A percentile compares a stretch with the other conserved stretches of the same genome.
Conservation (phyloP, 225 moss, liverwort and hornwort genomes). For the Anthoceros angustus region DNA sequence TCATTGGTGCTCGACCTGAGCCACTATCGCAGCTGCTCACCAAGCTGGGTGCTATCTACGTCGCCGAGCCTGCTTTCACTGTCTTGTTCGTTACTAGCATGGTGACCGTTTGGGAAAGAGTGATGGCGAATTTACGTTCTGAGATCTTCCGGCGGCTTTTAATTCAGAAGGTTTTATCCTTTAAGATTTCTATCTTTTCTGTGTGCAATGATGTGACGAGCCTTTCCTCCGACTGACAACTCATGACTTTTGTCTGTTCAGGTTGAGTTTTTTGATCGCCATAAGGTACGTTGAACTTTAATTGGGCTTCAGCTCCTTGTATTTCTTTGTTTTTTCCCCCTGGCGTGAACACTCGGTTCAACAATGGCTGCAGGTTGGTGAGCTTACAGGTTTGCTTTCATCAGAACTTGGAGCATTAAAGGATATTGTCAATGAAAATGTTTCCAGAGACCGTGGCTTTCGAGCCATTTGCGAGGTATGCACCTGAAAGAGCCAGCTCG, state of each 20-base stretch:
- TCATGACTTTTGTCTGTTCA: conserved; percentile 22
- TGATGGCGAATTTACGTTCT: conserved; percentile 82
- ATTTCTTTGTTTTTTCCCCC: not conserved
- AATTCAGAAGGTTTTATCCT: conserved; percentile 66
- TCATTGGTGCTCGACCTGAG: conserved; percentile 64
- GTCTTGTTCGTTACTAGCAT: conserved; percentile 84
- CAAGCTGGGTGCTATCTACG: conserved; percentile 49
- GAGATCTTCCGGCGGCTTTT: conserved; percentile 78
- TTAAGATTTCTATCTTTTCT: conserved; percentile 3
- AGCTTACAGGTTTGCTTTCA: conserved; percentile 86
- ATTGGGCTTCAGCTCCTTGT: not conserved
- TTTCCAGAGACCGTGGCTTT: conserved; percentile 84
- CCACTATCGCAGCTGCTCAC: conserved; percentile 50
- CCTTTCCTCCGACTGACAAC: not conserved
- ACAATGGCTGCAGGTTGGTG: conserved; percentile 59
- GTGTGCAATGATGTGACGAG: too few relatives aligned
- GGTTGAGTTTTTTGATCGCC: conserved; percentile 98
- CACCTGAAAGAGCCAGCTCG: not conserved
- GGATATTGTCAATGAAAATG: conserved; percentile 85
- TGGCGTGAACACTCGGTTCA: not conserved
- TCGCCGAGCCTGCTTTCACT: conserved; percentile 73
- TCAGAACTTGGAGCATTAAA: conserved; percentile 87
- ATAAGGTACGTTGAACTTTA: conserved; percentile 57
- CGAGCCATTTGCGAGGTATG: conserved; percentile 73
- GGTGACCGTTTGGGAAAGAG: conserved; percentile 97